These are phyloP conservation scores for Calocybe gangraenosa DNA, from an alignment of 768 basidiomycete genomes.

Conservation along the genomic window DNA sequence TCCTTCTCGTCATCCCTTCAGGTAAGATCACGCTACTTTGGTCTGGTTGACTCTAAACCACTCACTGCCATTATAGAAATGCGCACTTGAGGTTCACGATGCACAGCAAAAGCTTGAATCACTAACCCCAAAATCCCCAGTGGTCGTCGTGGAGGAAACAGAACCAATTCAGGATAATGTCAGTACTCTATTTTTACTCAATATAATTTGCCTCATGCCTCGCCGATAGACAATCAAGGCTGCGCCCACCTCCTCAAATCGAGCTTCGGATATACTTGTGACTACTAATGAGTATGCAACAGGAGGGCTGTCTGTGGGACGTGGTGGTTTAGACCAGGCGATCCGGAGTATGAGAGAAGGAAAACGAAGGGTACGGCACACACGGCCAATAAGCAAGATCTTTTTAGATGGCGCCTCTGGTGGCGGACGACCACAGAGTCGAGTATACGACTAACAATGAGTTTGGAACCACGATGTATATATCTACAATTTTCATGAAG, in stretches of 20 bases:
- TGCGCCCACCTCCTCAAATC: constrained; percentile 18
- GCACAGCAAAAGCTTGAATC: constrained; percentile 32
- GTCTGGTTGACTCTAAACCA: too few species aligned
- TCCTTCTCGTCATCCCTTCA: constrained; percentile 72
- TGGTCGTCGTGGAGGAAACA: constrained; percentile 18
- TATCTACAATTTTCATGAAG: too few species aligned
- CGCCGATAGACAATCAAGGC: constrained; percentile 40
- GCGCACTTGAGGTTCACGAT: constrained; percentile 62
- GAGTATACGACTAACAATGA: constrained; percentile 21
- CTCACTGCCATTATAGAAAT: constrained; percentile 45
- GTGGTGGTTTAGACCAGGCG: constrained; percentile 81
- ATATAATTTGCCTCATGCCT: constrained; percentile 6
- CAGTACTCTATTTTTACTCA: constrained; percentile 1
- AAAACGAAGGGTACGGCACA: constrained; percentile 43
- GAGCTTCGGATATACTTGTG: constrained; percentile 25
- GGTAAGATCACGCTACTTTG: constrained; percentile 30
- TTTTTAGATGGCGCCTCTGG: constrained; percentile 74
- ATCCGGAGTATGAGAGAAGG: constrained; percentile 78
- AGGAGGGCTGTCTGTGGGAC: constrained; percentile 54
- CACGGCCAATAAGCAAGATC: constrained; percentile 70
- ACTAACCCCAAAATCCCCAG: constrained; percentile 19
- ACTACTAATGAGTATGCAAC: constrained; percentile 37
- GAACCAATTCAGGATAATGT: constrained; percentile 20
- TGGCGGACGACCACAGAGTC: constrained; percentile 39
- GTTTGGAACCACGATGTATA: too few species aligned